Base-by-base conservation (phyloP, 1,284 basidiomycete species). In the Heterobasidion parviporum region DNA sequence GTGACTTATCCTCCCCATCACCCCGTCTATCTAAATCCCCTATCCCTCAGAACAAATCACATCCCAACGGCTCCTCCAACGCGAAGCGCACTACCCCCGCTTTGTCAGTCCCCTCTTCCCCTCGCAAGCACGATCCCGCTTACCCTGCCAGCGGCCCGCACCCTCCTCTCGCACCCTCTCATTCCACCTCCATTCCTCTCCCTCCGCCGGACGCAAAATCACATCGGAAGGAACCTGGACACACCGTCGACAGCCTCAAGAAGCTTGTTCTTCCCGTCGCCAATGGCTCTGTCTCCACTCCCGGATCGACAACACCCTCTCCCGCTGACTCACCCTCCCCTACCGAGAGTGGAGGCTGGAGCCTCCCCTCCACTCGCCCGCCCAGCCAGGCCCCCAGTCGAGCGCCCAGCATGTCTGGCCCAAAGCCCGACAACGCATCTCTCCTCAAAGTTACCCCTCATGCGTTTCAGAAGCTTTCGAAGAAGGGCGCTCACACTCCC, bases 291-390 rank as follows among this genome's bases (percentile, higher is more conserved):
- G 68, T 64, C 48, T 70, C 71, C 32, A 68, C 68, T 15, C 65
- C 67, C 8, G 70, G 70, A 55, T 70, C 75, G 41, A 68, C 67
- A 54, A 69, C 72, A 18, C 68, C 74, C 44, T 72, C 70, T 47
- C 64, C 64, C 52, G 68, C 66, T 59, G 70, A 71, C 54, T 78
- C 79, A 1, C 75, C 74, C 6, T 82, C 81, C 6, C 71, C 71
- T 3, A 80, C 79, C 9, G 84, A 85, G 44, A 79, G 77, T 60
- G 83, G 81, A 58, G 79, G 73, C 68, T 81, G 75, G 67, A 85
- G 83, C 59, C 73, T 76, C 15, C 82, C 85, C 4, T 82, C 82
- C 9, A 86, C 81, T 14, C 73, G 81, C 54, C 78, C 82, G 1
- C 78, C 68, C 20, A 85, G 80, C 57, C 75, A 75, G 61, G 75